Conservation (phyloP, 2,329 filamentous ascomycete genomes). For the Alternaria hordeiaustralica region DNA sequence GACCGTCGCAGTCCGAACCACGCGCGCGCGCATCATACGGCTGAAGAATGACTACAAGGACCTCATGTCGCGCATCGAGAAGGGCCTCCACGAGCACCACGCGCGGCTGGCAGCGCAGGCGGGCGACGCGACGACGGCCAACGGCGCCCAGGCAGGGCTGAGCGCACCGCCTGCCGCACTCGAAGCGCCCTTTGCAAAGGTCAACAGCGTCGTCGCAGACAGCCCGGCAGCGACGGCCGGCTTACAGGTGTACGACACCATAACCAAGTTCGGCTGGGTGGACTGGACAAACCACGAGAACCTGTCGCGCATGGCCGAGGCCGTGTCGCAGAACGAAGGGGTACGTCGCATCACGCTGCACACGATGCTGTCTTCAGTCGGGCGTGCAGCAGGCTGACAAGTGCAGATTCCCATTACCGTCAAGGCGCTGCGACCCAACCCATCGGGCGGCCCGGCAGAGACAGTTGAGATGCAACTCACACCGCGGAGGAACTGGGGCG, state of each 20-base stretch:
- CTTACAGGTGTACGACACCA: slow-evolving; percentile 77
- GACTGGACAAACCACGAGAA: slow-evolving; percentile 86
- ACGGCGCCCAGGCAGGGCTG: slow-evolving; percentile 25
- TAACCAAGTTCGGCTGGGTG: slow-evolving; percentile 84
- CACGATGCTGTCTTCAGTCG: not conserved
- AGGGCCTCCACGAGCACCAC: slow-evolving; percentile 87
- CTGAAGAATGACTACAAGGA: slow-evolving; percentile 93
- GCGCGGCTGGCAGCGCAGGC: slow-evolving; percentile 65
- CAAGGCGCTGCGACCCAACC: slow-evolving; percentile 62
- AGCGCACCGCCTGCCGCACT: slow-evolving; percentile 45
- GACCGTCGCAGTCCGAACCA: slow-evolving; percentile 80
- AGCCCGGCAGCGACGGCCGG: slow-evolving; percentile 87
- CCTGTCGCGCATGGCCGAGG: slow-evolving; percentile 84
- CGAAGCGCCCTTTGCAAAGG: slow-evolving; percentile 80
- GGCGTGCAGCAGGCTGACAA: slow-evolving; percentile 30
- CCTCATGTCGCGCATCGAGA: slow-evolving; percentile 83
- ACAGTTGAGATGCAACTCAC: slow-evolving; percentile 74
- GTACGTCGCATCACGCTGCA: slow-evolving; percentile 61
- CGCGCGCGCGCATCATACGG: slow-evolving; percentile 84
- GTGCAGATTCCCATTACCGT: slow-evolving; percentile 72
- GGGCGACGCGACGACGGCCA: slow-evolving; percentile 44
- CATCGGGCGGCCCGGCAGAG: slow-evolving; percentile 42
- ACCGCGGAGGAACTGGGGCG: slow-evolving; percentile 85
- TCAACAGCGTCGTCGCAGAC: slow-evolving; percentile 78
- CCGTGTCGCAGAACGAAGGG: slow-evolving; percentile 87